A percentile compares a stretch with the other conserved stretches of the same genome.
Conservation (phyloP, 345 rosid genomes). For the Brassica incana region DNA sequence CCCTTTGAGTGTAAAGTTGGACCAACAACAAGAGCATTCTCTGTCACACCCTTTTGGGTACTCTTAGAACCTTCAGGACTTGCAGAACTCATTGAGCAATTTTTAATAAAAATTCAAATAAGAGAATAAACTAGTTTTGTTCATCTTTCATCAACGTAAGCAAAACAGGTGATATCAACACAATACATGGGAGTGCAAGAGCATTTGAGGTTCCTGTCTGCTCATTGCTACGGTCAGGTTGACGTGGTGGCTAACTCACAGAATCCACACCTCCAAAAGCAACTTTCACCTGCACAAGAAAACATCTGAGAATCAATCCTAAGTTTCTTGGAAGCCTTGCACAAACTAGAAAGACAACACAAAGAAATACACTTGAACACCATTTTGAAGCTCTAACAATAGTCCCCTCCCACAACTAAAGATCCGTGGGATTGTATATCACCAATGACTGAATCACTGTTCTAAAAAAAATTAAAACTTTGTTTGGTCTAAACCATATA, state of each 20-base stretch:
- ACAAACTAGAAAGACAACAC: too few relatives aligned
- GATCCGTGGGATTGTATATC: too few relatives aligned
- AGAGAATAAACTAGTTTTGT: neutral
- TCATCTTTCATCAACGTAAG: neutral
- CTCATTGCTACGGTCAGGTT: conserved; percentile 42
- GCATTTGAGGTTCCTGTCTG: conserved; percentile 47
- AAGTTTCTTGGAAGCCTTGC: too few relatives aligned
- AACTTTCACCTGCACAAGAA: conserved; percentile 50
- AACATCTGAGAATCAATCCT: conserved; percentile 10
- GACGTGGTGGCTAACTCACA: conserved; percentile 45
- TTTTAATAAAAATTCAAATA: neutral
- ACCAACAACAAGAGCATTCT: conserved; percentile 75
- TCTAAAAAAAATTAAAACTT: too few relatives aligned
- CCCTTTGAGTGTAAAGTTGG: conserved; percentile 73
- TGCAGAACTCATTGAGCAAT: conserved; percentile 31
- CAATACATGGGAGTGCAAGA: conserved; percentile 9
- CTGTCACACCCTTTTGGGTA: conserved; percentile 52
- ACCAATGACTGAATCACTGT: too few relatives aligned
- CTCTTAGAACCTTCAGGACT: conserved; percentile 63
- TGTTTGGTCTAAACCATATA: too few relatives aligned
- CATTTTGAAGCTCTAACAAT: too few relatives aligned
- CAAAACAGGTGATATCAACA: conserved; percentile 1
- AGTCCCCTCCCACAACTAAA: too few relatives aligned
- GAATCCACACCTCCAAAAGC: conserved; percentile 62
- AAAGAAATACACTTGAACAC: too few relatives aligned